These are phyloP conservation scores for Aspergillus sp. DNA, from an alignment of 2,329 filamentous ascomycete species.

Conservation along the genomic window DNA sequence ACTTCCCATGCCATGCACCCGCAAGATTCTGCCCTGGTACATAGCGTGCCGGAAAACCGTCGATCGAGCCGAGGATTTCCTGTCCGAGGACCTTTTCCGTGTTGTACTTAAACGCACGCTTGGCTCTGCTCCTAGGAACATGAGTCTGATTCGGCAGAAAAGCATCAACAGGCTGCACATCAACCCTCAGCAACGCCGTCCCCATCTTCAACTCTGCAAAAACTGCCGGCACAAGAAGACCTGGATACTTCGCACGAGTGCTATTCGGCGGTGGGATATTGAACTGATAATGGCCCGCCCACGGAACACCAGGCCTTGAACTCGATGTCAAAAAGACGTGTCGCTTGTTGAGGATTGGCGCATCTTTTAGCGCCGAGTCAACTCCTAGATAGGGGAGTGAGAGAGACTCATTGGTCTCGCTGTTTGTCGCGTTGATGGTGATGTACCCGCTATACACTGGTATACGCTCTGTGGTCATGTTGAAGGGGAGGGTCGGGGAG, in stretches of 20 bases:
- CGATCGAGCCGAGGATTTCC: neutral
- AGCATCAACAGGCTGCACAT: slow-evolving; percentile 5
- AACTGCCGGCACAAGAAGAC: neutral
- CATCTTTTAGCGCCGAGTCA: slow-evolving; percentile 13
- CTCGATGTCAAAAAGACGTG: neutral
- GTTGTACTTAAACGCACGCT: neutral
- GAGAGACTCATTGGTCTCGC: slow-evolving; percentile 13
- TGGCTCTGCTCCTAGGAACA: too few species aligned
- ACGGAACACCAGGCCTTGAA: neutral
- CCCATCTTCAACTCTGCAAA: slow-evolving; percentile 8
- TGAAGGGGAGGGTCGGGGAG: neutral
- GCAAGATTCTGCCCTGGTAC: neutral
- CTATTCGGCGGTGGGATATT: neutral
- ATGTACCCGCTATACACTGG: slow-evolving; percentile 29
- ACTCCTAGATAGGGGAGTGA: slow-evolving; percentile 28
- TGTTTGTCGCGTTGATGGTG: slow-evolving; percentile 16
- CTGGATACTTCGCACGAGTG: neutral
- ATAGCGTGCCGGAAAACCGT: neutral
- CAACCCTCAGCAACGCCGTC: slow-evolving; percentile 7
- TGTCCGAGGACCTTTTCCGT: neutral
- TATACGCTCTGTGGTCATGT: slow-evolving; percentile 11
- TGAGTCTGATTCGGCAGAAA: too few species aligned
- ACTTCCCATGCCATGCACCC: neutral
- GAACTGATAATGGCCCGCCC: neutral
- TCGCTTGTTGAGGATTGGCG: slow-evolving; percentile 9